A percentile compares a stretch with the other conserved stretches of the same genome.
Conservation (phyloP, 2,329 filamentous ascomycete genomes). For the Penicillium sp. region DNA sequence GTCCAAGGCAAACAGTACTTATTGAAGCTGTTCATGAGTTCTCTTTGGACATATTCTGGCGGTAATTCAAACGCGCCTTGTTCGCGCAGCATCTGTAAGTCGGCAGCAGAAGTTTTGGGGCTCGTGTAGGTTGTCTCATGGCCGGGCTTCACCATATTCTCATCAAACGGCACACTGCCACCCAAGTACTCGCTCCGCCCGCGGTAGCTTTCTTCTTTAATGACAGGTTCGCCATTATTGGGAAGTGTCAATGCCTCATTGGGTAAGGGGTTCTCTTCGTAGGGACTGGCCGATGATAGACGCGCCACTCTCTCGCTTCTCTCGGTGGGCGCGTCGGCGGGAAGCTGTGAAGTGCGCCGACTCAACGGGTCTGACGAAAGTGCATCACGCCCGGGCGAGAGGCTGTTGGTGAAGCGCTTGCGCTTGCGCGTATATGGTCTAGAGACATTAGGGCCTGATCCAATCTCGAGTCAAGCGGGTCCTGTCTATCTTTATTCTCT, state of each 20-base stretch:
- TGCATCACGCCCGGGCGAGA: constrained; percentile 22
- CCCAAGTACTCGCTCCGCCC: constrained; percentile 31
- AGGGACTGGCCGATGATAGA: constrained; percentile 10
- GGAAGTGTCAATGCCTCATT: not conserved
- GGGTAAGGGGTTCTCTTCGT: constrained; percentile 2
- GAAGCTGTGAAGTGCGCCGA: constrained; percentile 26
- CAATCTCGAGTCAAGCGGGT: not conserved
- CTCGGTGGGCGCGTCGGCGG: constrained; percentile 14
- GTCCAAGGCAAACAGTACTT: constrained; percentile 48
- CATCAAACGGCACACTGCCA: constrained; percentile 32
- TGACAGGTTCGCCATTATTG: constrained; percentile 22
- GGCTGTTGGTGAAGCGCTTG: constrained; percentile 44
- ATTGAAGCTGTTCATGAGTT: constrained; percentile 46
- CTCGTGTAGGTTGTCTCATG: constrained; percentile 28
- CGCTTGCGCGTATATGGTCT: constrained; percentile 35
- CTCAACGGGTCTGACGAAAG: constrained; percentile 19
- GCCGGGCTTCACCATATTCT: constrained; percentile 34
- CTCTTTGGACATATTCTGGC: constrained; percentile 35
- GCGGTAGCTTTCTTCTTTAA: constrained; percentile 33
- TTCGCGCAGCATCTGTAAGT: constrained; percentile 29
- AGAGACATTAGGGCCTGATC: not conserved
- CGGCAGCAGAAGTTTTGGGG: constrained; percentile 22
- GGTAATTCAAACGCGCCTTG: constrained; percentile 31
- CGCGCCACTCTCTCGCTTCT: constrained; percentile 11
- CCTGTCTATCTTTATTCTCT: constrained; percentile 13